A percentile compares a stretch with the other conserved stretches of the same genome.
Conservation (phyloP, 225 moss, liverwort and hornwort genomes). For the Bryum argenteum region DNA sequence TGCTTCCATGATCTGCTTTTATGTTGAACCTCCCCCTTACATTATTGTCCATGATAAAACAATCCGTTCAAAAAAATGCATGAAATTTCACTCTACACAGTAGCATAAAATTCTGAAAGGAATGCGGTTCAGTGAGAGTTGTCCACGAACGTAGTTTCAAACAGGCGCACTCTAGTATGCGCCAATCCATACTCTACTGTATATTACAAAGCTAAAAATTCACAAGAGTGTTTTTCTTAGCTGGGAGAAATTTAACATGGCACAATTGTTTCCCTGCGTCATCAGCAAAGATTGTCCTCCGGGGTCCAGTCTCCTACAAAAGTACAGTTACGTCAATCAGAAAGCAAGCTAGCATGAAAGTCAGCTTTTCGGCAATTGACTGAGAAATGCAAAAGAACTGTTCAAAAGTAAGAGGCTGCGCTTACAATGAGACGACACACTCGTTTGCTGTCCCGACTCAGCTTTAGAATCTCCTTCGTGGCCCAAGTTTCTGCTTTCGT, state of each 20-base stretch:
- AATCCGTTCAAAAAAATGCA: too few species aligned
- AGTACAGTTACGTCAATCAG: neutral
- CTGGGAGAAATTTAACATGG: constrained; percentile 36
- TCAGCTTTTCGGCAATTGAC: neutral
- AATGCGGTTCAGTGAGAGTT: neutral
- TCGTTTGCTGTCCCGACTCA: constrained; percentile 47
- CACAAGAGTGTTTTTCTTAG: constrained; percentile 4
- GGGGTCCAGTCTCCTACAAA: constrained; percentile 45
- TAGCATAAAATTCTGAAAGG: too few species aligned
- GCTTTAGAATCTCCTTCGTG: constrained; percentile 36
- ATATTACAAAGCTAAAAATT: constrained; percentile 13
- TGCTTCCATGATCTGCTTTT: too few species aligned
- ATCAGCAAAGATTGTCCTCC: constrained; percentile 48
- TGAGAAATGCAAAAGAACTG: neutral
- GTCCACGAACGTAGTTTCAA: constrained; percentile 6
- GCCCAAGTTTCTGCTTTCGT: constrained; percentile 40
- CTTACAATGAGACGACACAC: constrained; percentile 49
- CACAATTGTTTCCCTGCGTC: constrained; percentile 42
- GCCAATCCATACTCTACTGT: neutral
- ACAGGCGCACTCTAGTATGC: neutral
- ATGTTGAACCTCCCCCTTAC: too few species aligned
- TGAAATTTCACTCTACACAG: too few species aligned
- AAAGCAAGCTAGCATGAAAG: neutral
- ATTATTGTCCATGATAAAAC: too few species aligned
- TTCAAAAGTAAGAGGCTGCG: neutral